phyloP scores from a whole-genome alignment of 306 rosid genomes.

The Vigna reflexopilosa region DNA sequence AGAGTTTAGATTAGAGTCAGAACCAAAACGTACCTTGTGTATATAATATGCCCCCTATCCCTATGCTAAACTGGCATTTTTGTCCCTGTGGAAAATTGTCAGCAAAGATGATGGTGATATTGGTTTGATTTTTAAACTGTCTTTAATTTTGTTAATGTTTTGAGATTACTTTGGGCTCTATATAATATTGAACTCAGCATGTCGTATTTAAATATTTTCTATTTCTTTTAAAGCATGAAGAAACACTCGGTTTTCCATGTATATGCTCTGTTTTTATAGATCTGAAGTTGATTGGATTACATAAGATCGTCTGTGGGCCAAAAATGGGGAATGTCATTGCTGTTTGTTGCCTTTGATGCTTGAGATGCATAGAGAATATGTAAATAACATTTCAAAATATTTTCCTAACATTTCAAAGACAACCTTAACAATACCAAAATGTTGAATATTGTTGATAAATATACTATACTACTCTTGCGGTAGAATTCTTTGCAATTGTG shows the following conservation, averaged over 20 bases:
- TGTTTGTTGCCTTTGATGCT: not conserved
- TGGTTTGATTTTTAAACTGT: slow-evolving; percentile 5
- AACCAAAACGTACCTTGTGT: slow-evolving; percentile 23
- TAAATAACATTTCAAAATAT: not conserved
- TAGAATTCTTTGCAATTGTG: not conserved
- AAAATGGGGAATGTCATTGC: not conserved
- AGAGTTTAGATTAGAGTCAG: slow-evolving; percentile 31
- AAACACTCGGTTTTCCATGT: not conserved
- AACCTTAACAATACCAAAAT: not conserved
- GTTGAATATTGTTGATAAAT: slow-evolving; percentile 8
- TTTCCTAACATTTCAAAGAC: not conserved
- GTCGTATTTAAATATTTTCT: not conserved
- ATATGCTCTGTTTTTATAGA: not conserved
- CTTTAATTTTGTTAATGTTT: not conserved
- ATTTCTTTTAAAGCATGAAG: not conserved
- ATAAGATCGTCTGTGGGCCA: not conserved
- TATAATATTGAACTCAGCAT: not conserved
- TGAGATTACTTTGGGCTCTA: not conserved
- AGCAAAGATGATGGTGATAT: slow-evolving; percentile 11
- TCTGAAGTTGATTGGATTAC: not conserved
- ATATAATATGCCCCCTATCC: slow-evolving; percentile 6
- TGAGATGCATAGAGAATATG: not conserved
- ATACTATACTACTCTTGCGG: not conserved
- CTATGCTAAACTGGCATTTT: slow-evolving; percentile 12
- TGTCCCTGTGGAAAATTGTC: slow-evolving; percentile 6